phyloP scores from a whole-genome alignment of 495 filamentous ascomycete genomes.

The Annulohypoxylon nitens region DNA sequence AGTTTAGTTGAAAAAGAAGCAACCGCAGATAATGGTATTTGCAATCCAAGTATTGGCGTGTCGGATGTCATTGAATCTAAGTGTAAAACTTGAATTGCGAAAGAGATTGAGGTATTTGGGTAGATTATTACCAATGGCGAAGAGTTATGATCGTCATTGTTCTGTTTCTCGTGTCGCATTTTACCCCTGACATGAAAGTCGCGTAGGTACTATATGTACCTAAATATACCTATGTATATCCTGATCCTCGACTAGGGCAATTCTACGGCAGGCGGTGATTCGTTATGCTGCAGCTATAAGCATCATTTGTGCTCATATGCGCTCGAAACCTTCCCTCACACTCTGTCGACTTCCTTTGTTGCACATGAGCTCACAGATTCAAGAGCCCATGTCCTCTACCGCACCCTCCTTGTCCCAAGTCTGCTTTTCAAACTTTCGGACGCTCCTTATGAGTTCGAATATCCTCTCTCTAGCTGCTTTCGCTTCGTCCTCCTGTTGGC shows the following conservation, averaged over 20 bases:
- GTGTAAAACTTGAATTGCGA: background rate
- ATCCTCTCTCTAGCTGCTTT: slow-evolving; percentile 60
- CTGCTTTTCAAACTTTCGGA: slow-evolving; percentile 73
- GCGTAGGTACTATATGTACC: background rate
- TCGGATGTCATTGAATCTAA: background rate
- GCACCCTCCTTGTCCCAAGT: slow-evolving; percentile 82
- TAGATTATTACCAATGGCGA: background rate
- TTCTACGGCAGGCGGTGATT: background rate
- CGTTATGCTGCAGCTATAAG: background rate
- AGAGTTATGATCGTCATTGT: background rate
- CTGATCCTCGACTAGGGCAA: background rate
- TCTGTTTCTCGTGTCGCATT: background rate
- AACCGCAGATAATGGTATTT: background rate
- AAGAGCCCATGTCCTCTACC: slow-evolving; percentile 73
- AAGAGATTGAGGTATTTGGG: background rate
- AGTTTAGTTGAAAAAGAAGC: background rate
- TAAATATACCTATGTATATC: background rate
- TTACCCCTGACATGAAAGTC: background rate
- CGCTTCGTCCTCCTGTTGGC: slow-evolving; percentile 74
- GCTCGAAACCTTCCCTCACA: background rate
- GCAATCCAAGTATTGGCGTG: background rate
- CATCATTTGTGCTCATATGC: background rate
- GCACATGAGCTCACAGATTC: slow-evolving; percentile 49
- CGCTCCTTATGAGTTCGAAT: slow-evolving; percentile 64
- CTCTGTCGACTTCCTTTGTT: background rate